Conservation (phyloP, 371 early-diverging fungal genomes). For the Choanephora cucurbitarum region DNA sequence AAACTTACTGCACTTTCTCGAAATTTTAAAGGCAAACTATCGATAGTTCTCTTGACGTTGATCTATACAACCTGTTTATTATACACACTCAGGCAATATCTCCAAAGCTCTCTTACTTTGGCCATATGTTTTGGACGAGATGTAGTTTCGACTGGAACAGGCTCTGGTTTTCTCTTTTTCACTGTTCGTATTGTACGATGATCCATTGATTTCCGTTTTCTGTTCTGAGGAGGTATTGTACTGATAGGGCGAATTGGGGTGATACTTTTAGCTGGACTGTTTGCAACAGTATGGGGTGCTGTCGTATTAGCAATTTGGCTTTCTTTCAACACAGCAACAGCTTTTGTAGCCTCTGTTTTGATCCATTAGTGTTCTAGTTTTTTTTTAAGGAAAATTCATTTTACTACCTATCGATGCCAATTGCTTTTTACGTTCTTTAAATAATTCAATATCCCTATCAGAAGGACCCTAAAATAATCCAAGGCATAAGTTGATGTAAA, state of each 20-base stretch:
- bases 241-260: too few species aligned
- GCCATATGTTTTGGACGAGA: conserved; percentile 3
- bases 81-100: too few species aligned
- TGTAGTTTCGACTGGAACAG: not conserved
- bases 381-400: conserved; percentile 28
- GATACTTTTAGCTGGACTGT: not conserved
- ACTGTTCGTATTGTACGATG: not conserved
- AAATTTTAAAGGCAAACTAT: conserved; percentile 23
- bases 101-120: conserved; percentile 12
- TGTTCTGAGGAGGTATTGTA: too few species aligned
- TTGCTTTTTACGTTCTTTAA: not conserved
- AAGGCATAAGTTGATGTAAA: not conserved
- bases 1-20: conserved; percentile 25
- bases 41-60: conserved; percentile 24
- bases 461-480: conserved; percentile 10
- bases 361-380: not conserved
- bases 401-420: not conserved
- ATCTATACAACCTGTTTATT: too few species aligned
- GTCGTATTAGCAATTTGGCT: not conserved
- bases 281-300: not conserved
- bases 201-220: not conserved
- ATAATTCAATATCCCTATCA: conserved; percentile 10
- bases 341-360: not conserved
- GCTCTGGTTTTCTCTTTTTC: not conserved
- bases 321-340: not conserved